phyloP scores from a whole-genome alignment of 495 filamentous ascomycete genomes.

The Xylaria longipes region DNA sequence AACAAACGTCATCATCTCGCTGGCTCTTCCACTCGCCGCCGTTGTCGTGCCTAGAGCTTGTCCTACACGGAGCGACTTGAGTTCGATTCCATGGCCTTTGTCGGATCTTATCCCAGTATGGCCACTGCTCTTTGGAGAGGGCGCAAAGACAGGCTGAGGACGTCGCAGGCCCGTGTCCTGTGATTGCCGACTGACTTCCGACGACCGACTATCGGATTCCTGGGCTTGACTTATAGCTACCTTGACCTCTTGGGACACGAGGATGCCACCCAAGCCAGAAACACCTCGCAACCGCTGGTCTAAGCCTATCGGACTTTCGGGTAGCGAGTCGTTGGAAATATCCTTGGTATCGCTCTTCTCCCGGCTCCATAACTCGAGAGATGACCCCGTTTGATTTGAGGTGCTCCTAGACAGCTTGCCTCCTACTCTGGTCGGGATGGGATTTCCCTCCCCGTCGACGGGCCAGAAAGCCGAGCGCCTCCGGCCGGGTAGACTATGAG shows the following conservation, averaged over 20 bases:
- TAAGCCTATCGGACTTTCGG: background rate
- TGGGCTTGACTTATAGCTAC: constrained; percentile 51
- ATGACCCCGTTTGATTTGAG: constrained; percentile 51
- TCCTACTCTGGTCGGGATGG: constrained; percentile 16
- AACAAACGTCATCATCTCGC: constrained; percentile 47
- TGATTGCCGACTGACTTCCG: background rate
- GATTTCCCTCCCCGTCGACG: constrained; percentile 24
- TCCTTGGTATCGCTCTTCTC: constrained; percentile 9
- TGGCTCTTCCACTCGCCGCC: constrained; percentile 23
- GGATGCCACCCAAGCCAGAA: constrained; percentile 53
- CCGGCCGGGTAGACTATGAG: background rate
- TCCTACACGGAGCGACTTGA: constrained; percentile 4
- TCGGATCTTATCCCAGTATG: constrained; percentile 26
- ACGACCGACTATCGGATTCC: constrained; percentile 21
- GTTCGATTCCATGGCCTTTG: constrained; percentile 27
- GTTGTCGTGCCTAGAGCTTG: constrained; percentile 1
- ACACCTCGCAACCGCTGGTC: background rate
- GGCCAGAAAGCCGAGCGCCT: constrained; percentile 14
- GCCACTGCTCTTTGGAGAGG: background rate
- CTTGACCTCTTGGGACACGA: constrained; percentile 60
- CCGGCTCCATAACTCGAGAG: constrained; percentile 41
- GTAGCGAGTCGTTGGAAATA: background rate
- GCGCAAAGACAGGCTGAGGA: background rate
- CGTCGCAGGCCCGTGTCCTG: background rate
- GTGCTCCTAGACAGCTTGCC: constrained; percentile 53